Base-by-base conservation (phyloP, 805 yeast genomes). In the Yamadazyma phyllophila region DNA sequence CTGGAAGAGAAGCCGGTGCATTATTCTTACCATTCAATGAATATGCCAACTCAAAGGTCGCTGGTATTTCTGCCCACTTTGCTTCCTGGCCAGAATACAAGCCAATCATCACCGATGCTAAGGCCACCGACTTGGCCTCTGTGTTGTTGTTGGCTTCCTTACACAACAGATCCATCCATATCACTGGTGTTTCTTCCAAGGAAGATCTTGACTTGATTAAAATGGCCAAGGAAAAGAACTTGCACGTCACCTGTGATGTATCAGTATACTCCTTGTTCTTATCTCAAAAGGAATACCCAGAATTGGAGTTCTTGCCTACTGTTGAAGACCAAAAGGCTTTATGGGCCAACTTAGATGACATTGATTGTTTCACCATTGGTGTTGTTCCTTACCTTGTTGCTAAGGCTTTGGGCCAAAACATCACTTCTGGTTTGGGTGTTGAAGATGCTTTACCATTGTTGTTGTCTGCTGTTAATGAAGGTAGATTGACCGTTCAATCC, bases 51-150 rank as follows among this genome's bases (percentile, higher is more conserved):
- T 75, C 80, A 57, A 84, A 83, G 59, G 87, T 91, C 37, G 76
- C 91, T n/a, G 76, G 85, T 29, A 84, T 89, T 36, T 81, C 96
- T 24, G 76, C 85, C 26, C 95, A 88, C 57, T 82, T 90, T 58
- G 81, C 83, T 51, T 71, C 80, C 30, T 91, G 97, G 97, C 96
- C 96, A 43, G 74, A 76, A 42, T 67, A 67, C 58, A 90, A 89
- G 71, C 92, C 94, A 48, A 85, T 92, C 49, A 77, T 91, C 52
- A 89, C 97, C 35, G 97, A 92, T 67, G 97, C 98, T 41, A 83
- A 81, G 63, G 83, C 92, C 20, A 87, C 97, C 33, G 92, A 89
- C 59, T 75, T 92, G 60, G 98, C 98, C n/a, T 87, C 96, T 2
- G 85, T 91, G 37, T 73, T 92, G 63, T 77, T 92, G 59, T 74